phyloP scores from a whole-genome alignment of 192 early-diverging fungal genomes.

The Podila verticillata region DNA sequence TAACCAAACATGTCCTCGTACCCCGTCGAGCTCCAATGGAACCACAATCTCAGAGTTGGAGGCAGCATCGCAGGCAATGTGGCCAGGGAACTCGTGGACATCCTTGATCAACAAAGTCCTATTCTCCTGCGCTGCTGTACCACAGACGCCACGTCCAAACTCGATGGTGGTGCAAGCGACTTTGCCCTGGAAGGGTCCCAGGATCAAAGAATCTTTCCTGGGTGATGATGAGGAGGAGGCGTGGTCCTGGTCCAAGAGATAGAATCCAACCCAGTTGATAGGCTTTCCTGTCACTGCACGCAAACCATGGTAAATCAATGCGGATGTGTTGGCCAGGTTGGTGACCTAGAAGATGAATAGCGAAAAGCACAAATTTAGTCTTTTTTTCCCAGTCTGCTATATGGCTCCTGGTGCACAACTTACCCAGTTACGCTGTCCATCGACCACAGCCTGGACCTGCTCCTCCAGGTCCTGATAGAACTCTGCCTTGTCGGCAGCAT shows the following conservation, averaged over 20 bases:
- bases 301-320: constrained; percentile 82
- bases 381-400: not conserved
- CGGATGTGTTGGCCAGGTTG: constrained; percentile 84
- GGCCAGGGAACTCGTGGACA: constrained; percentile 84
- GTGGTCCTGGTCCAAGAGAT: constrained; percentile 66
- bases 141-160: constrained; percentile 91
- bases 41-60: constrained; percentile 89
- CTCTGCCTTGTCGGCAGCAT: constrained; percentile 60
- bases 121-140: constrained; percentile 72
- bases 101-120: constrained; percentile 74
- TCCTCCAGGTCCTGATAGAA: constrained; percentile 76
- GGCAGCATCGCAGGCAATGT: constrained; percentile 93
- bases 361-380: not conserved
- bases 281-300: constrained; percentile 73
- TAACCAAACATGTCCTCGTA: constrained; percentile 24
- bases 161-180: constrained; percentile 89
- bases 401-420: not conserved
- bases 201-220: constrained; percentile 57
- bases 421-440: constrained; percentile 72
- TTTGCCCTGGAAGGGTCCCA: constrained; percentile 94
- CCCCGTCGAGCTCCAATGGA: constrained; percentile 67
- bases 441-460: constrained; percentile 70
- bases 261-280: constrained; percentile 87
- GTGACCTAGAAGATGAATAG: constrained; percentile 52
- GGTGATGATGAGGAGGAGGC: not conserved